A percentile compares a stretch with the other conserved stretches of the same genome.
Conservation (phyloP, 1,284 basidiomycete species). For the Cystobasidium slooffiae region DNA sequence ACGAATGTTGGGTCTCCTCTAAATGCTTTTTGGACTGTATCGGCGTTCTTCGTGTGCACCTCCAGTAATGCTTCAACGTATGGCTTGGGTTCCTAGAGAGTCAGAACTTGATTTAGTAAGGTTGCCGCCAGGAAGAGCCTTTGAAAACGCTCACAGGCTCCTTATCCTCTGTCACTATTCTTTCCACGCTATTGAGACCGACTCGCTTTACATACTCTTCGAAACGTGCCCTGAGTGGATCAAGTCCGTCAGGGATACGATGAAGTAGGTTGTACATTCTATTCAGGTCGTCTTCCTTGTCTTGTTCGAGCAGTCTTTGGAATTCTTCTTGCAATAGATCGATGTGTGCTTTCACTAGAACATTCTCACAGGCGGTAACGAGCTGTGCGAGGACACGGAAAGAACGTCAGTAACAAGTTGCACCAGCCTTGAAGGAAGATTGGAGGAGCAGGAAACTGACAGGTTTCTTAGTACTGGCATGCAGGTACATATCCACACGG, state of each 20-base stretch:
- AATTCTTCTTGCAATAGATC: slow-evolving; percentile 93
- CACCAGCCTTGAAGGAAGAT: neutral
- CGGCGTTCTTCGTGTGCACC: slow-evolving; percentile 89
- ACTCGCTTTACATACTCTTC: slow-evolving; percentile 92
- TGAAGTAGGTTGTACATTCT: slow-evolving; percentile 93
- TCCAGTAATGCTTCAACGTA: slow-evolving; percentile 92
- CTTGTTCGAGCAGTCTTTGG: slow-evolving; percentile 86
- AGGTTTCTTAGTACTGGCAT: slow-evolving; percentile 81
- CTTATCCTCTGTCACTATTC: slow-evolving; percentile 64
- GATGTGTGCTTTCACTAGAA: slow-evolving; percentile 86
- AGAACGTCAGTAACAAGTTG: neutral
- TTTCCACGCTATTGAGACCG: slow-evolving; percentile 81
- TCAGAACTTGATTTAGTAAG: neutral
- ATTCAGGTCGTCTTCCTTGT: slow-evolving; percentile 90
- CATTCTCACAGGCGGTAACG: slow-evolving; percentile 87
- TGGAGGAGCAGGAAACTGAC: slow-evolving; percentile 53
- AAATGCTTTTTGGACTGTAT: slow-evolving; percentile 88
- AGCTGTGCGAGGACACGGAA: slow-evolving; percentile 60
- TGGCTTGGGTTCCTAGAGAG: slow-evolving; percentile 72
- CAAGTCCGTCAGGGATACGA: slow-evolving; percentile 86
- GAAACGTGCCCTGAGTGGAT: slow-evolving; percentile 89
- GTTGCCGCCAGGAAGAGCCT: neutral
- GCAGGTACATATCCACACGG: slow-evolving; percentile 90
- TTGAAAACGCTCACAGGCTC: slow-evolving; percentile 55
- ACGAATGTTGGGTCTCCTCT: slow-evolving; percentile 93